Base-by-base conservation (phyloP, 1,284 basidiomycete genomes). In the Cutaneotrichosporon mucoides region DNA sequence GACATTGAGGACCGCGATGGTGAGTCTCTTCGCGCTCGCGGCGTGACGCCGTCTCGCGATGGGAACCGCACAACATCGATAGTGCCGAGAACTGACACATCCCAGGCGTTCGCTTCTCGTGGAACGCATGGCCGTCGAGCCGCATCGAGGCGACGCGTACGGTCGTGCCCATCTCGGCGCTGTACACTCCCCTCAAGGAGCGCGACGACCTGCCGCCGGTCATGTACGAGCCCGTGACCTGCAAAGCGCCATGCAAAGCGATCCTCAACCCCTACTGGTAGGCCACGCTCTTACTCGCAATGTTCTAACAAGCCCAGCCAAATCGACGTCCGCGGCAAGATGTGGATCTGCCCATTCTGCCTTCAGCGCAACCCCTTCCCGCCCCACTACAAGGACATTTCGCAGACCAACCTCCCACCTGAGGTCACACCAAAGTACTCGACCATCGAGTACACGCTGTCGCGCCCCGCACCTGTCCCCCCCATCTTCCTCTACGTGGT, bases 301-400 rank as follows among this genome's bases (percentile, higher is more conserved):
- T n/a, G n/a, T n/a, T n/a, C n/a, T 75, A 35, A 34, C 24, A 47
- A 37, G 13, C 10, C 24, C 57, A 96, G 95, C 79, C 95, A 98
- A 83, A 94, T 99, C 76, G 95, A 99, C 79, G 91, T 98, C 61
- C 87, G 96, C 68, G 94, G 91, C 66, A 99, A 98, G 81, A 86
- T 99, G 58, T 99, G 95, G 95, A 98, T 99, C 71, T 99, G 95
- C 75, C 95, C 95, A 3, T 99, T 99, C 82, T 99, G 95, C 80
- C 83, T 98, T 59, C 89, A 91, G 56, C 88, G 95, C 63, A 99
- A 98, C 77, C 88, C 94, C 2, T 98, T 99, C 81, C 95, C 95
- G 7, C 92, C 93, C 0, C 95, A 99, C 79, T 99, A 99, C 84
- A 96, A 97, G 81, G 95, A 99, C 78, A 96, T 99, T 69, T 93